A percentile compares a stretch with the other conserved stretches of the same genome.
Conservation (phyloP, 495 filamentous ascomycete genomes). For the Aspergillus panamensis region DNA sequence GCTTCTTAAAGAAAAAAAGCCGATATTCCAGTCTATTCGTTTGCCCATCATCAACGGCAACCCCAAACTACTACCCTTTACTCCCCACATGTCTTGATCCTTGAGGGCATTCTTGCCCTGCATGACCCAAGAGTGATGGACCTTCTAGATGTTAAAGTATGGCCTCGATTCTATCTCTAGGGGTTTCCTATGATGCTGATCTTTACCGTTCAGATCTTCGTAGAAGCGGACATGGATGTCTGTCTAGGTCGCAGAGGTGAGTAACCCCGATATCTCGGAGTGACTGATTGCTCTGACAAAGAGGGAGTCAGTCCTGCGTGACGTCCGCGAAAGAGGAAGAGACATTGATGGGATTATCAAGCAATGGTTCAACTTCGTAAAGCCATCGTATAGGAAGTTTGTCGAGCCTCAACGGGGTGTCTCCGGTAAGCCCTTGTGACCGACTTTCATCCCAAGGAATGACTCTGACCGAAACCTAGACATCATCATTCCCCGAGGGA, state of each 20-base stretch:
- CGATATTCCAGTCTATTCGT: constrained; percentile 93
- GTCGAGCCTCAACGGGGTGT: constrained; percentile 86
- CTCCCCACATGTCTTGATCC: constrained; percentile 89
- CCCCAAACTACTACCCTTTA: constrained; percentile 81
- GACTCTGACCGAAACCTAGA: constrained; percentile 49
- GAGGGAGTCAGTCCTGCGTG: constrained; percentile 65
- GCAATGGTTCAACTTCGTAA: constrained; percentile 95
- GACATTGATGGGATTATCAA: constrained; percentile 95
- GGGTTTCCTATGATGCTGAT: constrained; percentile 6
- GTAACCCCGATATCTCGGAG: constrained; percentile 22
- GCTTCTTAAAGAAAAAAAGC: constrained; percentile 67
- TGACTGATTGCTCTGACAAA: constrained; percentile 8
- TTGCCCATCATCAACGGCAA: constrained; percentile 82
- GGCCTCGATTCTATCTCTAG: constrained; percentile 12
- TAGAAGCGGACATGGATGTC: constrained; percentile 91
- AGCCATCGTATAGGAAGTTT: constrained; percentile 87
- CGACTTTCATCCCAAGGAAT: not conserved
- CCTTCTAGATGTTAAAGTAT: constrained; percentile 84
- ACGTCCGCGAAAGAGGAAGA: constrained; percentile 77
- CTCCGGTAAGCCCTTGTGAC: constrained; percentile 51
- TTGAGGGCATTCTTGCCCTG: constrained; percentile 94
- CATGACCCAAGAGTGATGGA: constrained; percentile 85
- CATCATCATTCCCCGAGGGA: constrained; percentile 90
- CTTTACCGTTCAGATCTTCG: constrained; percentile 63
- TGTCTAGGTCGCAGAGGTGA: constrained; percentile 88